Base-by-base conservation (phyloP, 2,329 filamentous ascomycete species). In the Cercospora zeae-maydis region DNA sequence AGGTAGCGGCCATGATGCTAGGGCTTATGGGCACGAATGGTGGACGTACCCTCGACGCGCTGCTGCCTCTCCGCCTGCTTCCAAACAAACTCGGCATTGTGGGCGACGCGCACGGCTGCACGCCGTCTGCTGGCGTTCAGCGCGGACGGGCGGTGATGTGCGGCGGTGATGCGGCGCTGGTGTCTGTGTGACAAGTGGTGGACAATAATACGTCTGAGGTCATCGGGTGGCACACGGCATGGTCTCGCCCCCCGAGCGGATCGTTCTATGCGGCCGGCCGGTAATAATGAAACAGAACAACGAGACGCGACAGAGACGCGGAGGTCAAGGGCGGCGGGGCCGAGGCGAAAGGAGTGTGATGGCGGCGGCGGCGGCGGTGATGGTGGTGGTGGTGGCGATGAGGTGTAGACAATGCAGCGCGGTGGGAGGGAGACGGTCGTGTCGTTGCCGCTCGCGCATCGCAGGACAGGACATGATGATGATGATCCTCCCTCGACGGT, bases 51-150 rank as follows among this genome's bases (percentile, higher is more conserved):
- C 66, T 65, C 36, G 55, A 56, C 47, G 66, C 64, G 47, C 59
- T 64, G 64, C 66, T 68, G 34, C 64, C 66, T 36, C 62, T 59
- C 19, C 64, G 59, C 58, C 58, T 34, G 14, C 66, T 63, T 51
- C 59, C 62, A 58, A 65, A 67, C 55, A 67, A 53, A 42, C 55
- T 61, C 33, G 63, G 59, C 63, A 65, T 65, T 19, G 39, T 63
- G 58, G 30, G 24, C n/a, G 19, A 11, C 5, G 11, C 33, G 31
- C 31, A 24, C 53, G 30, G 47, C 47, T 52, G 47, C 47, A 52
- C 47, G 47, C 24, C 47, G 10, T n/a, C n/a, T 19, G 47, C 47
- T 30, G 30, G 8, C 7, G 47, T 33, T 52, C 47, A 31, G 47
- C 47, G 47, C 30, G 47, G 27, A 30, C 16, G 21, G 30, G 11